Percentiles rank a stretch among this genome's conserved stretches.
Conservation (phyloP, 2,329 filamentous ascomycete species). For the Fusarium goolgardi region DNA sequence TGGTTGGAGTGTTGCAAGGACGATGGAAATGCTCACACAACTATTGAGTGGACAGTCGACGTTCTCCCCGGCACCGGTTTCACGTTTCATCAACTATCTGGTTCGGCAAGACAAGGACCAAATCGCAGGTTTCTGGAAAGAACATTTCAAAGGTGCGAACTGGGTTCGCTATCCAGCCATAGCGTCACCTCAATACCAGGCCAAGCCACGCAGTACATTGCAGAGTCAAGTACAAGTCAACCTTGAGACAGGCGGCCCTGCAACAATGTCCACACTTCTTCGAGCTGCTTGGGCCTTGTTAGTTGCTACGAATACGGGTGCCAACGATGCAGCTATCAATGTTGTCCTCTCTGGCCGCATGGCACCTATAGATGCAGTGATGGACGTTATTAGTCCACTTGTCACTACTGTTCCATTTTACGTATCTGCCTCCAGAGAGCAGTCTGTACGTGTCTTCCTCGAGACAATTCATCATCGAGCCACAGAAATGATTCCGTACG, state of each 20-base stretch:
- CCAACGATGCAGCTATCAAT: background rate
- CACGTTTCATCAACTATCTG: slow-evolving; percentile 2
- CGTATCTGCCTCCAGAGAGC: background rate
- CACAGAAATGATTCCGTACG: slow-evolving; percentile 1
- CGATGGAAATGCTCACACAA: slow-evolving; percentile 2
- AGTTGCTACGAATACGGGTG: background rate
- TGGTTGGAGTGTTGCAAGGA: background rate
- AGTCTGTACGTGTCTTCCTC: slow-evolving; percentile 1
- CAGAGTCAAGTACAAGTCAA: background rate
- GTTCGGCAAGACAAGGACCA: background rate
- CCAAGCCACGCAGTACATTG: background rate
- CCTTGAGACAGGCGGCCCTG: background rate
- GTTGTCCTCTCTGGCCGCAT: slow-evolving; percentile 1
- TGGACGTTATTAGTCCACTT: slow-evolving; percentile 9
- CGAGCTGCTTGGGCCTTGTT: slow-evolving; percentile 4
- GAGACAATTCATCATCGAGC: background rate
- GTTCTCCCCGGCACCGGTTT: background rate
- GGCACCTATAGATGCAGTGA: slow-evolving; percentile 6
- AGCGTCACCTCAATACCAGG: background rate
- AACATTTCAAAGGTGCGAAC: background rate
- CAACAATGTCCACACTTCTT: background rate
- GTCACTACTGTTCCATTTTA: slow-evolving; percentile 7
- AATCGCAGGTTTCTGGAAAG: background rate
- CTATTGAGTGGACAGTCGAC: background rate
- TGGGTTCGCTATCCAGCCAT: slow-evolving; percentile 3